Conservation (phyloP, 225 moss, liverwort and hornwort species). For the Sphagnum contortum region DNA sequence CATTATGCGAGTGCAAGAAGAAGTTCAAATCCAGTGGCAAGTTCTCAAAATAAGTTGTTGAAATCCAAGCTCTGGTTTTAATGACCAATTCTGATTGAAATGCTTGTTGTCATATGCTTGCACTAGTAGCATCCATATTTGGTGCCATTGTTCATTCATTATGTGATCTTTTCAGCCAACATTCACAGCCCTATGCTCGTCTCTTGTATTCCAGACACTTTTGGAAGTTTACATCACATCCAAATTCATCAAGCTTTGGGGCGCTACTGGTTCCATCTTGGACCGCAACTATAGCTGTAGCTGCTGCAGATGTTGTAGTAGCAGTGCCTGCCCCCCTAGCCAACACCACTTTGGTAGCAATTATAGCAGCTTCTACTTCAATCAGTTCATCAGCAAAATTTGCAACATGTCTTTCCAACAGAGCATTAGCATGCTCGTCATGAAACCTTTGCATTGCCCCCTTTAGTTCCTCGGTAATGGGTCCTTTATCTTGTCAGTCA, state of each 20-base stretch:
- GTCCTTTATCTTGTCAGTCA: conserved; percentile 63
- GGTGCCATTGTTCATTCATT: conserved; percentile 30
- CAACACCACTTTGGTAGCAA: conserved; percentile 63
- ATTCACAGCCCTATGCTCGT: conserved; percentile 68
- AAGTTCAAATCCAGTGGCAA: too few species aligned
- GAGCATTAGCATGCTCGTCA: conserved; percentile 92
- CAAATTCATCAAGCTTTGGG: conserved; percentile 91
- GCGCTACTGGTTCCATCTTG: conserved; percentile 44
- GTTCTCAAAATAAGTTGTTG: too few species aligned
- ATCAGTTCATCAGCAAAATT: conserved; percentile 81
- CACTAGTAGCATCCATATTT: conserved; percentile 52
- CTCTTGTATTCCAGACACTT: conserved; percentile 80
- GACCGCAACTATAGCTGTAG: conserved; percentile 57
- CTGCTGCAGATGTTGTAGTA: conserved; percentile 26
- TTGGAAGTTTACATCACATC: conserved; percentile 91
- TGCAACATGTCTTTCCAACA: conserved; percentile 70
- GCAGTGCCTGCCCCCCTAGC: conserved; percentile 66
- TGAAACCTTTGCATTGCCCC: conserved; percentile 94
- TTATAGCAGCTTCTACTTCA: conserved; percentile 78
- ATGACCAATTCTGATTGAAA: too few species aligned
- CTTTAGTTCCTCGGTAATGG: conserved; percentile 89
- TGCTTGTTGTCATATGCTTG: conserved; percentile 17
- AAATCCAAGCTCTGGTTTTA: too few species aligned
- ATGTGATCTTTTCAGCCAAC: conserved; percentile 41
- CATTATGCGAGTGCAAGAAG: too few species aligned